Conservation (phyloP, 306 rosid genomes). For the Potentilla sterilis region DNA sequence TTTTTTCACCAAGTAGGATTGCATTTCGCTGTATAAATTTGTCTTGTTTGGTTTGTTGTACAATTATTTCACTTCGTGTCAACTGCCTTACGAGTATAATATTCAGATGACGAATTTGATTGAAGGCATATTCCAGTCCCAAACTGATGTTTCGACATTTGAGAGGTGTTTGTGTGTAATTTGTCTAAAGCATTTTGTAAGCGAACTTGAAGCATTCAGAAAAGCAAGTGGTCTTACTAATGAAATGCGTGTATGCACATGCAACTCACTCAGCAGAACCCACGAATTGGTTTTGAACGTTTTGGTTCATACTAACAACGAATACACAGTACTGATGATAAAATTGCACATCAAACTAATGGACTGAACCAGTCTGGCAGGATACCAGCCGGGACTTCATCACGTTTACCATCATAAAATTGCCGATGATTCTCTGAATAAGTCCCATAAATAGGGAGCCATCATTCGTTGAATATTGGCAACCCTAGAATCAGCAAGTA, state of each 20-base stretch:
- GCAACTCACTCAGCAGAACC: neutral
- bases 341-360: too few species aligned
- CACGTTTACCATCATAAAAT: too few species aligned
- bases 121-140: neutral
- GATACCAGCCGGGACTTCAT: too few species aligned
- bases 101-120: neutral
- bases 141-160: neutral
- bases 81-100: neutral
- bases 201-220: too few species aligned
- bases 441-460: neutral
- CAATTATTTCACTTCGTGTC: neutral
- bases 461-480: neutral
- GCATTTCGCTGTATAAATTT: slow-evolving; percentile 1
- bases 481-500: neutral
- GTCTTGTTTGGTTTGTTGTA: neutral
- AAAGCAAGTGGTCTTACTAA: neutral
- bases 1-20: slow-evolving; percentile 9
- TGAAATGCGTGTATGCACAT: neutral
- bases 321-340: too few species aligned
- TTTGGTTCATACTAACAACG: too few species aligned
- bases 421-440: too few species aligned
- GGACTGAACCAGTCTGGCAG: too few species aligned
- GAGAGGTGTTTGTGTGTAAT: too few species aligned
- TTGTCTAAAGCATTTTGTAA: too few species aligned
- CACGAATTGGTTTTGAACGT: neutral